Evolutionary conservation across 441 rosid genomes (phyloP).

Genomic region (Raphanus hybrid): DNA sequence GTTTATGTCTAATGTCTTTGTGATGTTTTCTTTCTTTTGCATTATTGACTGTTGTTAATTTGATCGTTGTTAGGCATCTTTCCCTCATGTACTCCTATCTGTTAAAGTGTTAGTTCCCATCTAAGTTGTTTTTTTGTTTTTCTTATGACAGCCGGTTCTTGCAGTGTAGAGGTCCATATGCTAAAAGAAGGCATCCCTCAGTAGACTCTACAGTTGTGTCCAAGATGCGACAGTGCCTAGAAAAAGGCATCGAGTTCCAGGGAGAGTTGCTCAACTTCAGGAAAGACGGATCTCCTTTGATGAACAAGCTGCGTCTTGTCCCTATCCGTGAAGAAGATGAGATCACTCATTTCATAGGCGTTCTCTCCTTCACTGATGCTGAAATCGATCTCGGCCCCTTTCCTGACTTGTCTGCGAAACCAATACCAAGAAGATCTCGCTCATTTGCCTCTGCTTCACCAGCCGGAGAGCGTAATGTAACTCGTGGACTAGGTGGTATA

Average conservation of each 20-base stretch:
- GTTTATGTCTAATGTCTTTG: background rate
- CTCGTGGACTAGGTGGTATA: constrained; percentile 76
- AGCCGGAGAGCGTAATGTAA: constrained; percentile 68
- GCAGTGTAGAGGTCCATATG: constrained; percentile 96
- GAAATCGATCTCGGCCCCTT: constrained; percentile 64
- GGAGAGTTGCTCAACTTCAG: constrained; percentile 89
- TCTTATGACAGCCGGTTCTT: constrained; percentile 74
- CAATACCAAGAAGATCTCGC: constrained; percentile 47
- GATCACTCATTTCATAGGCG: constrained; percentile 87
- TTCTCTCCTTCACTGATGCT: constrained; percentile 83
- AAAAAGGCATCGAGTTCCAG: constrained; percentile 88
- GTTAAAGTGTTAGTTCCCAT: background rate
- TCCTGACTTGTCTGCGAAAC: constrained; percentile 45
- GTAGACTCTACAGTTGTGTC: constrained; percentile 80
- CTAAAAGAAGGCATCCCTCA: constrained; percentile 90
- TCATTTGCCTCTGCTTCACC: constrained; percentile 48
- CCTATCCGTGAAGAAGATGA: constrained; percentile 88
- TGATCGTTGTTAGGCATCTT: background rate
- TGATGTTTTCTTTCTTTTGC: background rate
- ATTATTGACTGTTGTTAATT: background rate
- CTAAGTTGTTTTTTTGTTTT: background rate
- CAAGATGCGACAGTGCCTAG: constrained; percentile 87
- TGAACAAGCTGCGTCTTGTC: constrained; percentile 81
- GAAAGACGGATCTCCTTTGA: constrained; percentile 89
- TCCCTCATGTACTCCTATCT: background rate